Evolutionary conservation across 805 yeast species (phyloP).

Genomic region (Wickerhamomyces tratensis): DNA sequence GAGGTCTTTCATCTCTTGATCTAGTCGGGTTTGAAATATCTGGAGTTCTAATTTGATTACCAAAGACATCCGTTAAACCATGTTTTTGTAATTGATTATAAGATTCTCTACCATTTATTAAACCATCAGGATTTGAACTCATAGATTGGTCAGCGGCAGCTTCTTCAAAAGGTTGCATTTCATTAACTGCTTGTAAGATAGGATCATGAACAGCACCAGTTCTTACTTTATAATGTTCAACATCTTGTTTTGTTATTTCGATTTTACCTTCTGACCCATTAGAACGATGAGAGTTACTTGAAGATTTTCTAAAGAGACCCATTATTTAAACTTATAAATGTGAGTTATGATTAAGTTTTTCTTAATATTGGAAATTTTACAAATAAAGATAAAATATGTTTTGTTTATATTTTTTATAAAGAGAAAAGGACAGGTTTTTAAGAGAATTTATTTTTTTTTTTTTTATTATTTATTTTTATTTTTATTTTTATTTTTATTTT

Average conservation of each 20-base stretch:
- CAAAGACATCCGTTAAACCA: slow-evolving; percentile 74
- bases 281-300: slow-evolving; percentile 19
- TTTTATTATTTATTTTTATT: too few relatives aligned
- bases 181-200: slow-evolving; percentile 86
- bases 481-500: too few relatives aligned
- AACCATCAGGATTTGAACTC: slow-evolving; percentile 11
- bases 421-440: too few relatives aligned
- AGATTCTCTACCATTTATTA: slow-evolving; percentile 10
- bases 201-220: slow-evolving; percentile 79
- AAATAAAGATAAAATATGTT: too few relatives aligned
- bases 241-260: slow-evolving; percentile 41
- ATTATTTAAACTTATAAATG: slow-evolving; percentile 15
- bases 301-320: slow-evolving; percentile 36
- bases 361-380: too few relatives aligned
- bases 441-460: too few relatives aligned
- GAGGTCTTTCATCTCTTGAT: slow-evolving; percentile 88
- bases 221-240: slow-evolving; percentile 47
- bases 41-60: slow-evolving; percentile 65
- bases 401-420: too few relatives aligned
- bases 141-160: slow-evolving; percentile 23
- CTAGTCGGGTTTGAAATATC: slow-evolving; percentile 94
- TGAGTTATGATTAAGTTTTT: too few relatives aligned
- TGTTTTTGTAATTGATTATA: slow-evolving; percentile 29
- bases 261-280: slow-evolving; percentile 20
- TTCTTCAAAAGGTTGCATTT: slow-evolving; percentile 90